Base-by-base conservation (phyloP, 2,329 filamentous ascomycete species). In the Fusarium mexicanum region DNA sequence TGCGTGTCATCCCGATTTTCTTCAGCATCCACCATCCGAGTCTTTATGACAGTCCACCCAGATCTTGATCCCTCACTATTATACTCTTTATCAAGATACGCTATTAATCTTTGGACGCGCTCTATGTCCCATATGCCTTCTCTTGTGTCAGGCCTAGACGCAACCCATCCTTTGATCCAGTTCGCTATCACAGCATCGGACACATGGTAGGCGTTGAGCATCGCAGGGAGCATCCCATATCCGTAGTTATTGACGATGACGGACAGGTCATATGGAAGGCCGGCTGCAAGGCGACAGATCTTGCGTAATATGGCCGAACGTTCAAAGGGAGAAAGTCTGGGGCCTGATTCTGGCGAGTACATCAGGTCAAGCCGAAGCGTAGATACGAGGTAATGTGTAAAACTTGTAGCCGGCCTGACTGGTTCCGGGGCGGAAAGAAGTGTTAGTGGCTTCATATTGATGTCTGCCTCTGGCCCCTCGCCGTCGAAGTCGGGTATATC, bases 121-220 rank as follows among this genome's bases (percentile, higher is more conserved):
- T 59, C 33, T 4, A 73, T 66, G 29, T 75, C 71, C 73, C 73
- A 75, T 29, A 75, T 75, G 3, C 73, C 73, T 16, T 75, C 73
- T 24, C 70, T 48, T 1, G 65, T 48, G 4, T 63, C 33, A 9
- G 72, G 73, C 14, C 71, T 51, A 2, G 31, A 26, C 3, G 47
- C 50, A 31, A 75, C 57, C 73, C 73, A 75, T 12, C 31, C 29
- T 14, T 54, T 62, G 16, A 75, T 75, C 73, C 73, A 75, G 1
- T 44, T 41, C 8, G 37, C 50, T n/a, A 46, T 65, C 3, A 16
- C 7, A 9, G 67, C 53, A 6, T 72, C 64, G 0, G 72, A 65
- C 37, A 71, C 47, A 35, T 75, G 65, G 26, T 75, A 75, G 3
- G 67, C 69, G 14, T 71, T 72, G 8, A 75, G 64, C 61, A 75